Evolutionary conservation across 2,329 filamentous ascomycete genomes (phyloP).

Genomic region (Colletotrichum theobromicola): DNA sequence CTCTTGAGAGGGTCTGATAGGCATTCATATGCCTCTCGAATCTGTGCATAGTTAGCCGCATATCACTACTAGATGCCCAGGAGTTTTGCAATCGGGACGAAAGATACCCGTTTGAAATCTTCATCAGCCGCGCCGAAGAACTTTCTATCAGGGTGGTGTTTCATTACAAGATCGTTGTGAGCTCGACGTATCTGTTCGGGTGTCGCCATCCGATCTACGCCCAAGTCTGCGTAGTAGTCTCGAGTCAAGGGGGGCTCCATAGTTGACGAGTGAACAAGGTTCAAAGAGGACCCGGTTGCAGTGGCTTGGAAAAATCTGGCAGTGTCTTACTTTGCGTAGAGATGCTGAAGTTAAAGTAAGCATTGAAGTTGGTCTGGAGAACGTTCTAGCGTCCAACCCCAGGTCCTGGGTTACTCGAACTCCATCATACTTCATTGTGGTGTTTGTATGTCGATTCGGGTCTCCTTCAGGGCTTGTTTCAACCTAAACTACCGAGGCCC

Average conservation of each 20-base stretch:
- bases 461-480: fast-evolving
- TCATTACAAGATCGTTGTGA: neutral
- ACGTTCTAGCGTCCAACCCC: neutral
- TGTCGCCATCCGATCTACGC: neutral
- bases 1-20: neutral
- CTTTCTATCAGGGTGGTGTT: neutral
- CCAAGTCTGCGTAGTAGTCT: neutral
- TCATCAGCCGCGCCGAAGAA: too few species aligned
- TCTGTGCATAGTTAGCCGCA: neutral
- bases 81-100: neutral
- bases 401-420: neutral
- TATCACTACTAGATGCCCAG: neutral
- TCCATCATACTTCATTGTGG: fast-evolving
- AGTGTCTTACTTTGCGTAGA: neutral
- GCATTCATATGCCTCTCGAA: neutral
- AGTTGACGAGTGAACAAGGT: neutral
- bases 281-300: too few species aligned
- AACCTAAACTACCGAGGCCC: fast-evolving
- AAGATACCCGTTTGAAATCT: neutral
- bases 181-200: neutral
- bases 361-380: neutral
- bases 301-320: too few species aligned
- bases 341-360: neutral
- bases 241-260: neutral
- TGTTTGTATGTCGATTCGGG: neutral